Evolutionary conservation across 176 grass and related monocot species (phyloP).

Genomic region (Thalia dealbata): DNA sequence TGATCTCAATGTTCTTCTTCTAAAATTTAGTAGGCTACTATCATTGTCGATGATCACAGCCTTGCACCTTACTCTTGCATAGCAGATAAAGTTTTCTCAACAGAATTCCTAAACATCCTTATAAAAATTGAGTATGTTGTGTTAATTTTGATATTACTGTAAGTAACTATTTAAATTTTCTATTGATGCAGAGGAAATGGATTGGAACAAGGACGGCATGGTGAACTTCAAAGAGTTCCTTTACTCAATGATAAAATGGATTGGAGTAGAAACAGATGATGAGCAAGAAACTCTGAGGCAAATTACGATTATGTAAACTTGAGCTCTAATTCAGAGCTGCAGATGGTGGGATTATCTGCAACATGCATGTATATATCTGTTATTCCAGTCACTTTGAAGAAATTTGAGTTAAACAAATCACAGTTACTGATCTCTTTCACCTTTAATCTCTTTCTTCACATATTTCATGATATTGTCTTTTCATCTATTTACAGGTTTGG

Average conservation of each 20-base stretch:
- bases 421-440: no score
- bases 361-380: background rate
- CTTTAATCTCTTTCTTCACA: no score
- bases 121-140: no score
- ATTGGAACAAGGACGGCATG: constrained; percentile 49
- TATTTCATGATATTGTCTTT: no score
- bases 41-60: no score
- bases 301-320: background rate
- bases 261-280: constrained; percentile 38
- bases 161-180: background rate
- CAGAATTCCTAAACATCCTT: no score
- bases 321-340: background rate
- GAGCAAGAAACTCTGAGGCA: background rate
- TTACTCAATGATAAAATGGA: constrained; percentile 52
- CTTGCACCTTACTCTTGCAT: no score
- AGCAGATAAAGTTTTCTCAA: no score
- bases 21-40: background rate
- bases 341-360: background rate
- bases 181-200: constrained; percentile 61
- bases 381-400: no score
- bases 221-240: constrained; percentile 75
- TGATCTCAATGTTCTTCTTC: background rate
- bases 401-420: no score
- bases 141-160: no score
- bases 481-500: background rate